These are phyloP conservation scores for Polyporus arcularius DNA, from an alignment of 768 basidiomycete species.

Conservation along the genomic window DNA sequence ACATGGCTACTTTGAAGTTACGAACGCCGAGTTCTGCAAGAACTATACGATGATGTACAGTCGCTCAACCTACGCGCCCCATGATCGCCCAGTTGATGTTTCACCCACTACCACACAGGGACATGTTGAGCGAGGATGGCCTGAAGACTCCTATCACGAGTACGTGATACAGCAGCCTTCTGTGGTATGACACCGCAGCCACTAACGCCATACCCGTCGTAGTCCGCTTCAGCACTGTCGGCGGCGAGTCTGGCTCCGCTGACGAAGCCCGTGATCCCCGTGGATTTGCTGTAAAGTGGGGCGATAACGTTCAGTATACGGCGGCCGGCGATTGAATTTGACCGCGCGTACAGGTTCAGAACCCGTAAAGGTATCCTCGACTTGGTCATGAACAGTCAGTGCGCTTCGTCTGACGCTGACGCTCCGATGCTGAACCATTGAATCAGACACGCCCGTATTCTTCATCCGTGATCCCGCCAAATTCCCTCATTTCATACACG, in stretches of 20 bases:
- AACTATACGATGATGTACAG: constrained; percentile 36
- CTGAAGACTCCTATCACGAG: constrained; percentile 35
- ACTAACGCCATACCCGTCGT: constrained; percentile 16
- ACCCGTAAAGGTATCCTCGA: constrained; percentile 42
- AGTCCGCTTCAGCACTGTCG: constrained; percentile 58
- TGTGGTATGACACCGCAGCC: background rate
- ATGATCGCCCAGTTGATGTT: constrained; percentile 6
- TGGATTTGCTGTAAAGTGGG: constrained; percentile 53
- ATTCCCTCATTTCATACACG: constrained; percentile 50
- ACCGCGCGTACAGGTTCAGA: constrained; percentile 29
- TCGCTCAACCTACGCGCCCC: constrained; percentile 17
- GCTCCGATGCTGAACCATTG: background rate
- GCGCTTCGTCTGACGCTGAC: background rate
- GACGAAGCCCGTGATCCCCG: constrained; percentile 53
- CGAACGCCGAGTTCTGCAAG: constrained; percentile 43
- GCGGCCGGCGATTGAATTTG: background rate
- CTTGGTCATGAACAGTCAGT: constrained; percentile 33
- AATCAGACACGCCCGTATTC: constrained; percentile 50
- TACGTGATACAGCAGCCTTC: constrained; percentile 1
- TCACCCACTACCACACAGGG: constrained; percentile 31
- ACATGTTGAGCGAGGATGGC: constrained; percentile 37
- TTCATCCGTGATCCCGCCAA: constrained; percentile 47
- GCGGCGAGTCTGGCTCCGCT: constrained; percentile 50
- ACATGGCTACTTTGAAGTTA: constrained; percentile 56
- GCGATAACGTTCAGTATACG: constrained; percentile 18